Evolutionary conservation across 2,329 filamentous ascomycete genomes (phyloP).

Genomic region (Fusarium albidum): DNA sequence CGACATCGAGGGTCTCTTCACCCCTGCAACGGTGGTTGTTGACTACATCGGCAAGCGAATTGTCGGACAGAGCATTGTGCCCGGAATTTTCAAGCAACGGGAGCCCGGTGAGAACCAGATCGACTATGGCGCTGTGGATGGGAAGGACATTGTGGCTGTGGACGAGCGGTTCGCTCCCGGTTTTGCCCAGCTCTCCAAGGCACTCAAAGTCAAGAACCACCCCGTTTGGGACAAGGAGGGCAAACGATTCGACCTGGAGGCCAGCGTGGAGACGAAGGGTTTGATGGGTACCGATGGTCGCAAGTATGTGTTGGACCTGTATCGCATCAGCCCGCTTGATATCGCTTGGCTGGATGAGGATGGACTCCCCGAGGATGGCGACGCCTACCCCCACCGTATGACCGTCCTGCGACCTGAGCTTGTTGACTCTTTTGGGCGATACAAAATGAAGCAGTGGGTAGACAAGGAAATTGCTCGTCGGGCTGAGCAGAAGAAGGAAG

Average conservation of each 20-base stretch:
- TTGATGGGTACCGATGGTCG: conserved; percentile 95
- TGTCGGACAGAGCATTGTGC: conserved; percentile 97
- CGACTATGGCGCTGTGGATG: conserved; percentile 97
- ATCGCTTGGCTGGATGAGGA: conserved; percentile 88
- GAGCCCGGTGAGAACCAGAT: conserved; percentile 98
- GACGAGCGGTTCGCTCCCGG: conserved; percentile 85
- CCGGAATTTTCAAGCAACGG: conserved; percentile 98
- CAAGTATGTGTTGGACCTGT: conserved; percentile 97
- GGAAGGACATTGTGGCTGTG: conserved; percentile 92
- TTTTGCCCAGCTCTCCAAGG: conserved; percentile 91
- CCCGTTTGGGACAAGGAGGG: conserved; percentile 97
- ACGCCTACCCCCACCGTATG: conserved; percentile 92
- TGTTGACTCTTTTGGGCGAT: conserved; percentile 83
- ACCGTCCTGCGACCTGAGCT: conserved; percentile 90
- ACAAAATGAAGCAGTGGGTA: conserved; percentile 89
- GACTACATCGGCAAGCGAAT: conserved; percentile 98
- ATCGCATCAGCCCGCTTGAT: conserved; percentile 92
- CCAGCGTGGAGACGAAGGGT: conserved; percentile 97
- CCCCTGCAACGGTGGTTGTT: conserved; percentile 93
- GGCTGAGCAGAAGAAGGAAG: conserved; percentile 45
- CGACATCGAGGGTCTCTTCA: conserved; percentile 93
- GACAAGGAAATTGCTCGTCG: conserved; percentile 77
- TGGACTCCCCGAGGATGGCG: conserved; percentile 52
- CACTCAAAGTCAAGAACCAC: conserved; percentile 91
- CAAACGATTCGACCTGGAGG: conserved; percentile 89